These are phyloP conservation scores for Tolypocladium pustulatum DNA, from an alignment of 2,329 filamentous ascomycete species.

Conservation along the genomic window DNA sequence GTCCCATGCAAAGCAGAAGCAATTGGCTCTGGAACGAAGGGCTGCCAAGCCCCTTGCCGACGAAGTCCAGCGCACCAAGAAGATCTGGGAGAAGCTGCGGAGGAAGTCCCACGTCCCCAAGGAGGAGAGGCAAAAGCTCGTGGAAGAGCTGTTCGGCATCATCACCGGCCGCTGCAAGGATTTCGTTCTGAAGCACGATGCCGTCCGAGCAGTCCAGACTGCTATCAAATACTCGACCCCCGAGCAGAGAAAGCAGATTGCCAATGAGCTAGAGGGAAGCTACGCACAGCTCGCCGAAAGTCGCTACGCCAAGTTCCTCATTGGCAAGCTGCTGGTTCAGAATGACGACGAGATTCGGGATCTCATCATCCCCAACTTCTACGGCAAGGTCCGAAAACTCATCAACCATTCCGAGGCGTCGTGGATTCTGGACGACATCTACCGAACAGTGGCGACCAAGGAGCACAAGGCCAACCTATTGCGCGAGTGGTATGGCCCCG, in stretches of 20 bases:
- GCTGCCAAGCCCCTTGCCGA: conserved; percentile 89
- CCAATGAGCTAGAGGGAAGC: conserved; percentile 72
- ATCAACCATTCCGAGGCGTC: conserved; percentile 95
- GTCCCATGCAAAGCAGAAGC: conserved; percentile 87
- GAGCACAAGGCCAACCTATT: conserved; percentile 78
- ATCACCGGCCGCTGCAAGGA: conserved; percentile 87
- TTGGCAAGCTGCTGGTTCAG: conserved; percentile 91
- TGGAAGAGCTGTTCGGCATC: conserved; percentile 83
- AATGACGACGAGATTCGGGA: conserved; percentile 80
- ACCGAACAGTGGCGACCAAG: conserved; percentile 75
- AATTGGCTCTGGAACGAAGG: conserved; percentile 78
- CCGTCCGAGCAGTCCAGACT: conserved; percentile 91
- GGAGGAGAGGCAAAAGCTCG: conserved; percentile 77
- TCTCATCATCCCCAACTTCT: conserved; percentile 87
- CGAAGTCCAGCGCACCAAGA: conserved; percentile 79
- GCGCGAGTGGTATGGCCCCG: conserved; percentile 92
- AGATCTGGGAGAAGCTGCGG: conserved; percentile 90
- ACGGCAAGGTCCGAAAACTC: conserved; percentile 80
- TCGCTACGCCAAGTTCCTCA: conserved; percentile 93
- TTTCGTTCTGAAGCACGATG: conserved; percentile 97
- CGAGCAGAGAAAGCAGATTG: conserved; percentile 78
- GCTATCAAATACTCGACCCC: conserved; percentile 90
- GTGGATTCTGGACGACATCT: conserved; percentile 97
- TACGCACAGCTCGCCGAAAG: conserved; percentile 84
- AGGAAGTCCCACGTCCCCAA: conserved; percentile 87